phyloP scores from a whole-genome alignment of 495 filamentous ascomycete species.

The Penicillium antarcticum region DNA sequence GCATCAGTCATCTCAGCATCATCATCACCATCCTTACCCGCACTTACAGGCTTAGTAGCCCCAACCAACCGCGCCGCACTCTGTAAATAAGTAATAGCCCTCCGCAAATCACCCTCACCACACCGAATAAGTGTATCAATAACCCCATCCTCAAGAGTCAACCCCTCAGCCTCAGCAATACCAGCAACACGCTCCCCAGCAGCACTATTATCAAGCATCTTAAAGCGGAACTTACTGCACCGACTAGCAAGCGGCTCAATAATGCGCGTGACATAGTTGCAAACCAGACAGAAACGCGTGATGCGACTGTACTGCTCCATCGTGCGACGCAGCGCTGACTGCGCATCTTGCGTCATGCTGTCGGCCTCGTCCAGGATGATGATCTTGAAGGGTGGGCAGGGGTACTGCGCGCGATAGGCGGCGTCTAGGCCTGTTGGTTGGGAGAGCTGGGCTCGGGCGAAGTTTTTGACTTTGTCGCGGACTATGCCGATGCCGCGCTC shows the following conservation, averaged over 20 bases:
- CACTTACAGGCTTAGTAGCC: constrained; percentile 32
- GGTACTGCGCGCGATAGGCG: constrained; percentile 71
- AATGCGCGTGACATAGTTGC: constrained; percentile 97
- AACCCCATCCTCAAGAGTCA: constrained; percentile 72
- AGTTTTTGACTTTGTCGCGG: constrained; percentile 98
- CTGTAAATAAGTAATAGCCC: constrained; percentile 94
- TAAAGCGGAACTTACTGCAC: constrained; percentile 98
- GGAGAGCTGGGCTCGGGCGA: constrained; percentile 89
- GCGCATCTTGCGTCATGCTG: constrained; percentile 98
- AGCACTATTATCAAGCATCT: constrained; percentile 82
- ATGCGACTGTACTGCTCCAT: constrained; percentile 98
- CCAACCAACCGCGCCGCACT: constrained; percentile 80
- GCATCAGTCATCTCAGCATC: constrained; percentile 50
- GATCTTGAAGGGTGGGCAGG: constrained; percentile 97
- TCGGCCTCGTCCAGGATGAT: constrained; percentile 97
- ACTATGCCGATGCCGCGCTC: constrained; percentile 97
- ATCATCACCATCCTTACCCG: constrained; percentile 47
- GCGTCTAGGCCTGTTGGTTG: constrained; percentile 63
- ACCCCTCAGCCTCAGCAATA: constrained; percentile 74
- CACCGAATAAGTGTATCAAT: constrained; percentile 80
- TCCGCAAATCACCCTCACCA: constrained; percentile 89
- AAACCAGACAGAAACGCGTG: constrained; percentile 94
- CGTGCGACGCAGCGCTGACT: constrained; percentile 84
- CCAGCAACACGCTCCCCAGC: constrained; percentile 70
- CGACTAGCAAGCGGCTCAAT: constrained; percentile 90